phyloP scores from a whole-genome alignment of 2,329 filamentous ascomycete genomes.

The Aspergillus texensis region DNA sequence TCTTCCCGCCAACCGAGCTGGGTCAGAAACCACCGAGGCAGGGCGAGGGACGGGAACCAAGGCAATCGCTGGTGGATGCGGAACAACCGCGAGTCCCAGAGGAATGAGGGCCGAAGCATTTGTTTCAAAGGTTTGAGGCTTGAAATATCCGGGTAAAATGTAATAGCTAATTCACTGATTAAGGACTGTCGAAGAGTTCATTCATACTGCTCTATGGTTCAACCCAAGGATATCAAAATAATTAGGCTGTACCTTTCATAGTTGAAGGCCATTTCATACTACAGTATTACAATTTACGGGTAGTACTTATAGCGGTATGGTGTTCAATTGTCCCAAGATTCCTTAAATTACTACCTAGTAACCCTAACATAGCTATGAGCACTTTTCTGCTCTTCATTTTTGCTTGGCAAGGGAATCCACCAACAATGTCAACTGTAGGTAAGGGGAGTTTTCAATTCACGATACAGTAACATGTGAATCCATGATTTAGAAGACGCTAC shows the following conservation, averaged over 20 bases:
- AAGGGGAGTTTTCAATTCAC: neutral
- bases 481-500: neutral
- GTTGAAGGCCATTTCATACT: neutral
- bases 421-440: neutral
- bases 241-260: neutral
- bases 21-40: slow-evolving; percentile 21
- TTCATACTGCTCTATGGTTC: neutral
- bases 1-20: slow-evolving; percentile 36
- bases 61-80: neutral
- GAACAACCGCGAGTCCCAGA: neutral
- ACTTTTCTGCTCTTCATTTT: no score
- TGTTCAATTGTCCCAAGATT: no score
- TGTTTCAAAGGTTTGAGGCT: neutral
- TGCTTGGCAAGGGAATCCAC: neutral
- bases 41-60: neutral
- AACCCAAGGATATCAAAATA: neutral
- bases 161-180: neutral
- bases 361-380: no score
- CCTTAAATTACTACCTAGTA: no score
- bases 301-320: no score
- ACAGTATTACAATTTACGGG: no score
- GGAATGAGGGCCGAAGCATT: neutral
- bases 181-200: neutral
- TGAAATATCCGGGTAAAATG: neutral
- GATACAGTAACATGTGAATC: neutral